Base-by-base conservation (phyloP, 306 rosid genomes). In the Myrica gale region DNA sequence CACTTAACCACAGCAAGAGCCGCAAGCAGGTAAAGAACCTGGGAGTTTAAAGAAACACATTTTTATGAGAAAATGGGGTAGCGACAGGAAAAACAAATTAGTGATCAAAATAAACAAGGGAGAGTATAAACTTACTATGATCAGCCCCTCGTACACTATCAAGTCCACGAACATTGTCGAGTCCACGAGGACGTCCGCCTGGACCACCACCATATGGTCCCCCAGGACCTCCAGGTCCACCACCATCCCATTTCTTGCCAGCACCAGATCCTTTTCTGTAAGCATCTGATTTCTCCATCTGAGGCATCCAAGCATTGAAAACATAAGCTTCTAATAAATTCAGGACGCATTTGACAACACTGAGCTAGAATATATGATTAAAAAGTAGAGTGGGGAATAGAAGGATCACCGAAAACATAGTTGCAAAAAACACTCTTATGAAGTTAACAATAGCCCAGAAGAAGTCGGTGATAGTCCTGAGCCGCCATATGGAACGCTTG, bases 1-100 rank as follows among this genome's bases (percentile, higher is more conserved):
- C 53, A 42, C 66, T 90, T 74, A 95, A 48, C 99, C 97, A 58
- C 99, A 95, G 96, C 99, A 95, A 61, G 99, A 95, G 44, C 97
- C 99, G 9, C 99, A 95, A 21, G 97, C 99, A 67, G 99, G 99
- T 39, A 88, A 78, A 8, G 99, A 80, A 87, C 81, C 97, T 95
- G 97, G 50, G 72, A 52, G 73, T 45, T 4, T 62, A 62, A 67
- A 54, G 55, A 60, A n/a, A 52, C 16, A 15, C 26, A 7, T 32
- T 75, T 72, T 75, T 71, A 43, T 76, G 60, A 56, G 46, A 56
- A 63, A 73, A 32, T 23, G n/a, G 44, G 32, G 62, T 17, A 47
- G 13, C 17, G 2, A 66, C 48, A 72, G 44, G 46, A 74, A n/a
- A 1, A 62, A 52, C 6, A 53, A 20, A 45, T 17, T 11, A 16